Base-by-base conservation (phyloP, 164 flowering plant genomes). In the Macadamia integrifolia region DNA sequence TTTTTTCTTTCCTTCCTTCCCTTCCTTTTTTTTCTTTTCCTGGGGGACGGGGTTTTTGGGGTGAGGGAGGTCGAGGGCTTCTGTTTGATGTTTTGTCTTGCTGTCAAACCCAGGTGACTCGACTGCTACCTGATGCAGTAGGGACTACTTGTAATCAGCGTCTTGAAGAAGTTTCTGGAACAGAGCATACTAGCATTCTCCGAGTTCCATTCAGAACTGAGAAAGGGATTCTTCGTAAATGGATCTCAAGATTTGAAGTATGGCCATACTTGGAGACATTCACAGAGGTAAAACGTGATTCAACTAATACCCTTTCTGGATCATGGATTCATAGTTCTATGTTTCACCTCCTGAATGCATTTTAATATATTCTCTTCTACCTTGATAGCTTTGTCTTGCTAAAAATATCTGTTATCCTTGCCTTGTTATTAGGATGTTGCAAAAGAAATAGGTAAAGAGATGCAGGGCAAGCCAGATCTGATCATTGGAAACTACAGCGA, bases 401-500 rank as follows among this genome's bases (percentile, higher is more conserved):
- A 17, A 6, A 35, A 5, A 62, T 42, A 3, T 7, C 2, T 44
- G 11, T 12, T 43, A n/a, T 10, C 43, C 32, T 6, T 28, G 2
- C 18, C 13, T 35, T 6, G 40, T 59, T 15, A 60, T 28, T 17
- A 85, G 89, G 89, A 85, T 72, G 82, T 81, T 6, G 70, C 80
- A 14, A 44, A 44, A 3, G 79, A 79, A 69, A 69, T 83, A 28
- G 72, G 74, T 3, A 81, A 80, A 40, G 40, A 74, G 18, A 68
- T 87, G 79, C 85, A 82, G 17, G 82, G 78, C 58, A 84, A 84
- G 49, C 91, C 91, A 48, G 89, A 85, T 71, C 81, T 87, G 11
- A 77, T 87, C 29, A 78, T 87, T 44, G 91, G 91, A 23, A 87
- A 87, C 74, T 87, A 87, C 73, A 85, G 76, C 35, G 91, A 87